phyloP scores from a whole-genome alignment of 768 basidiomycete genomes.

The Dentipellis sp. region DNA sequence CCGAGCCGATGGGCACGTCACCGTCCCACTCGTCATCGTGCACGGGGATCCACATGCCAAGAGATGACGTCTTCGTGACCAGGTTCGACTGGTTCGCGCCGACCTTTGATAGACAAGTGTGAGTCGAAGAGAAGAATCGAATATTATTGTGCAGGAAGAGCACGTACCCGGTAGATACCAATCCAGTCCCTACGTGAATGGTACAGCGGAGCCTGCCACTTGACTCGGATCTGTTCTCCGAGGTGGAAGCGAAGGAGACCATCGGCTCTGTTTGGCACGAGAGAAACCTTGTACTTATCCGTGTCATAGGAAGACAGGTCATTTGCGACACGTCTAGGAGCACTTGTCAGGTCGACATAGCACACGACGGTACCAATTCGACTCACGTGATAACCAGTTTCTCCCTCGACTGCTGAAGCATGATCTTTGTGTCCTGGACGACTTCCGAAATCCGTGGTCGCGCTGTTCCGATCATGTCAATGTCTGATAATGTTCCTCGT shows the following conservation, averaged over 20 bases:
- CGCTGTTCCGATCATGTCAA: constrained; percentile 35
- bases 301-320: constrained; percentile 77
- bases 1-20: constrained; percentile 52
- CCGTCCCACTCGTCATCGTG: constrained; percentile 93
- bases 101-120: constrained; percentile 33
- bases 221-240: constrained; percentile 80
- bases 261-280: constrained; percentile 43
- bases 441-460: constrained; percentile 82
- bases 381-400: constrained; percentile 86
- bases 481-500: constrained; percentile 6
- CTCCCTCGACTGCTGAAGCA: constrained; percentile 87
- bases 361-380: not conserved
- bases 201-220: constrained; percentile 78
- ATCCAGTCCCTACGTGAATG: constrained; percentile 96
- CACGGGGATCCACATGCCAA: constrained; percentile 91
- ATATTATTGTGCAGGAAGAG: not conserved
- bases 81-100: constrained; percentile 80
- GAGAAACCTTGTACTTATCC: constrained; percentile 65
- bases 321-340: constrained; percentile 62
- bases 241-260: constrained; percentile 66
- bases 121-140: not conserved
- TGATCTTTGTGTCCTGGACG: constrained; percentile 84
- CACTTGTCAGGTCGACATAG: not conserved
- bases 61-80: constrained; percentile 76
- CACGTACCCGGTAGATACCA: constrained; percentile 72